These are phyloP conservation scores for Ganoderma resinaceum DNA, from an alignment of 1,284 basidiomycete genomes.

Conservation along the genomic window DNA sequence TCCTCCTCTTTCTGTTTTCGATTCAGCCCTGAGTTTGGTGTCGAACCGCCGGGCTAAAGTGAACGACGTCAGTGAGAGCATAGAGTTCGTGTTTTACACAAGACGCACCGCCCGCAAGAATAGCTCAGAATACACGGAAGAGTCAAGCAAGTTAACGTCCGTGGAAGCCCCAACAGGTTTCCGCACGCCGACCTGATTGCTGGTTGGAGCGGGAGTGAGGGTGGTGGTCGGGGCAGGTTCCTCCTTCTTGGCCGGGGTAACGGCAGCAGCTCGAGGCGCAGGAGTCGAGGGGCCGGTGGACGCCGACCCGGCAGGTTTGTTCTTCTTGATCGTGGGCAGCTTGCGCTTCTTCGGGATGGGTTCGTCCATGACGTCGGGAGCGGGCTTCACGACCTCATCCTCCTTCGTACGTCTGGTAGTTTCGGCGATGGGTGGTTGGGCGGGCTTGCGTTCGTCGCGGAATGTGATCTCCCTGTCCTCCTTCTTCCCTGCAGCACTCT, in stretches of 20 bases:
- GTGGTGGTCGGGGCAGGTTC: slow-evolving; percentile 20
- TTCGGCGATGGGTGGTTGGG: slow-evolving; percentile 6
- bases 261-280: slow-evolving; percentile 36
- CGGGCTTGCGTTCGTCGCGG: slow-evolving; percentile 49
- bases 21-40: slow-evolving; percentile 64
- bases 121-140: slow-evolving; percentile 66
- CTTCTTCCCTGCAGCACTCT: slow-evolving; percentile 24
- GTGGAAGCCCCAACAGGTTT: slow-evolving; percentile 51
- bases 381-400: slow-evolving; percentile 16
- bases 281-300: slow-evolving; percentile 40
- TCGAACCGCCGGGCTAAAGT: slow-evolving; percentile 54
- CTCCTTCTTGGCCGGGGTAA: slow-evolving; percentile 30
- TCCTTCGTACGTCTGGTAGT: slow-evolving; percentile 8
- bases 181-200: slow-evolving; percentile 35
- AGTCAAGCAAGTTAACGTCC: slow-evolving; percentile 71
- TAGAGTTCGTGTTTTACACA: slow-evolving; percentile 6
- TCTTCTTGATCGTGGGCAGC: slow-evolving; percentile 78
- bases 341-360: slow-evolving; percentile 62
- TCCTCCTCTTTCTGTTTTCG: slow-evolving; percentile 72
- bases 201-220: slow-evolving; percentile 31
- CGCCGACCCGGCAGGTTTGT: slow-evolving; percentile 49
- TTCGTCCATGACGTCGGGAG: slow-evolving; percentile 29
- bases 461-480: slow-evolving; percentile 44
- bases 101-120: slow-evolving; percentile 64
- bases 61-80: neutral